These are phyloP conservation scores for Mortierella claussenii DNA, from an alignment of 192 early-diverging fungal species.

Conservation along the genomic window DNA sequence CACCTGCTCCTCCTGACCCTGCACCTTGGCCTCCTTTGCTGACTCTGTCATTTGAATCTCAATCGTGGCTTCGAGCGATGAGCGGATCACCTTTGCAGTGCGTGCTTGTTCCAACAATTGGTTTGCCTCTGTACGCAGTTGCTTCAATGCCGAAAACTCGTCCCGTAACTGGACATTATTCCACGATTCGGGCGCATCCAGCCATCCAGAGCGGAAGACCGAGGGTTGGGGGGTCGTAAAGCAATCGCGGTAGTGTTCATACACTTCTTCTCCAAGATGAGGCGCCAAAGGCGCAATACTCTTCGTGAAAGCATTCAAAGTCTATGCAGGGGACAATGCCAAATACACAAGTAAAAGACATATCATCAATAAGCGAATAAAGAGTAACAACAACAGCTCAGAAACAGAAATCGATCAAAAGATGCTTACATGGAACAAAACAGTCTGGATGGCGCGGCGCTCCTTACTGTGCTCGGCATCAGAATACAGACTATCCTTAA, in stretches of 20 bases:
- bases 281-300: constrained; percentile 73
- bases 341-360: not conserved
- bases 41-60: constrained; percentile 38
- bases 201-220: constrained; percentile 73
- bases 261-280: constrained; percentile 80
- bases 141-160: constrained; percentile 58
- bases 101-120: constrained; percentile 62
- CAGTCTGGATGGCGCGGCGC: constrained; percentile 73
- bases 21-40: not conserved
- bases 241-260: constrained; percentile 65
- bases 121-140: constrained; percentile 60
- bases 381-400: not conserved
- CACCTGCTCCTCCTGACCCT: constrained; percentile 10
- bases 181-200: constrained; percentile 58
- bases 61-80: constrained; percentile 63
- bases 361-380: not conserved
- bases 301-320: constrained; percentile 69
- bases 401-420: too few relatives aligned
- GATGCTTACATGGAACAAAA: constrained; percentile 68
- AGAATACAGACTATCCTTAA: constrained; percentile 83
- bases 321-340: constrained; percentile 31
- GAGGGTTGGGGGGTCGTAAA: constrained; percentile 51
- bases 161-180: constrained; percentile 49
- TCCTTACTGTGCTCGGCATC: constrained; percentile 48
- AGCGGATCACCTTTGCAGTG: constrained; percentile 62